Evolutionary conservation across 2,329 filamentous ascomycete genomes (phyloP).

Genomic region (Sporothrix globosa): DNA sequence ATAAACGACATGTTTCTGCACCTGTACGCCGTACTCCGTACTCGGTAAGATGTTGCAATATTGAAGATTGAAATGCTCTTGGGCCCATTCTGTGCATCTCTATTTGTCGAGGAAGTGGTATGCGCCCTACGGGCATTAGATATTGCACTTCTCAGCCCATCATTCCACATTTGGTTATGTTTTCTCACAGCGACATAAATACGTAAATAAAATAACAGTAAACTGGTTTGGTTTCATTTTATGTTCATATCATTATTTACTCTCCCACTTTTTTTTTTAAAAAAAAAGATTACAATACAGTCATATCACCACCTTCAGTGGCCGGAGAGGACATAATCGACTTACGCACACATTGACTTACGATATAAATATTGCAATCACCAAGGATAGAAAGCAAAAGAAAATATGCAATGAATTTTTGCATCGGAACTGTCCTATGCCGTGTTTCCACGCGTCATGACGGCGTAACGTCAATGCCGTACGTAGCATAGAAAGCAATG

Average conservation of each 20-base stretch:
- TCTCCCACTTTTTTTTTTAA: background rate
- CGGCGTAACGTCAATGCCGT: background rate
- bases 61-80: background rate
- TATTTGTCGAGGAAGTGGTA: constrained; percentile 6
- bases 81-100: background rate
- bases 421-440: background rate
- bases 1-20: background rate
- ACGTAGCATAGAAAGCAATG: background rate
- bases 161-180: background rate
- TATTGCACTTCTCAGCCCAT: background rate
- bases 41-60: constrained; percentile 17
- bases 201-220: background rate
- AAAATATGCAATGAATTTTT: background rate
- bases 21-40: background rate
- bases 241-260: background rate
- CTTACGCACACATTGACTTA: too few species aligned
- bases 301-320: too few species aligned
- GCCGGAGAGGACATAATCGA: too few species aligned
- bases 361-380: background rate
- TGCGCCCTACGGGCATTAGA: background rate
- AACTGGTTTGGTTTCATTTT: too few species aligned
- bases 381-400: background rate
- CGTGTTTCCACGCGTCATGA: background rate
- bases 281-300: too few species aligned
- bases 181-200: background rate